phyloP scores from a whole-genome alignment of 805 yeast species.

The Metschnikowia corniflorae region DNA sequence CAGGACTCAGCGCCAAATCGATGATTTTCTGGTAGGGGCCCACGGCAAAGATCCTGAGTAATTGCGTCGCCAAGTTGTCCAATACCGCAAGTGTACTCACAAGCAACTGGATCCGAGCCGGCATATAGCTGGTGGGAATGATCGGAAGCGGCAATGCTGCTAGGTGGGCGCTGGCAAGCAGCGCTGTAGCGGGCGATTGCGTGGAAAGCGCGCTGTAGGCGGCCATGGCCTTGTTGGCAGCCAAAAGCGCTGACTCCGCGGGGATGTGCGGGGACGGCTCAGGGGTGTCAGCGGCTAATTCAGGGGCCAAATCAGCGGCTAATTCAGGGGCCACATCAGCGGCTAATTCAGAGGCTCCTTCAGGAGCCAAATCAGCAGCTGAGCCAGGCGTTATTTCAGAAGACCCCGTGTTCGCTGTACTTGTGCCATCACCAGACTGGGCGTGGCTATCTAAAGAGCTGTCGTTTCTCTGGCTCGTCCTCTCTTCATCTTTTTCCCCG shows the following conservation, averaged over 20 bases:
- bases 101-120: constrained; percentile 60
- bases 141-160: constrained; percentile 59
- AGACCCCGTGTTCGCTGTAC: background rate
- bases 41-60: constrained; percentile 65
- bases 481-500: background rate
- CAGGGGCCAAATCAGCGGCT: background rate
- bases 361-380: background rate
- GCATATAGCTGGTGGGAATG: constrained; percentile 52
- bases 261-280: constrained; percentile 23
- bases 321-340: background rate
- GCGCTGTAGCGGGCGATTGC: constrained; percentile 35
- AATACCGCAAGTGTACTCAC: constrained; percentile 70
- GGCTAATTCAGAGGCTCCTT: background rate
- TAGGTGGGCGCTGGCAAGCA: constrained; percentile 45
- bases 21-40: constrained; percentile 76
- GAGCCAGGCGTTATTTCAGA: background rate
- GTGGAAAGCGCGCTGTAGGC: constrained; percentile 41
- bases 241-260: constrained; percentile 40
- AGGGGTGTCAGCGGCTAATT: background rate
- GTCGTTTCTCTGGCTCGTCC: no score
- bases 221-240: constrained; percentile 38
- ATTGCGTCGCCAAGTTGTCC: constrained; percentile 79
- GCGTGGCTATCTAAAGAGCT: background rate
- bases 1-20: constrained; percentile 62
- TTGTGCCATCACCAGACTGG: background rate